Evolutionary conservation across 257 asterid species (phyloP).

Genomic region (Plantago major): DNA sequence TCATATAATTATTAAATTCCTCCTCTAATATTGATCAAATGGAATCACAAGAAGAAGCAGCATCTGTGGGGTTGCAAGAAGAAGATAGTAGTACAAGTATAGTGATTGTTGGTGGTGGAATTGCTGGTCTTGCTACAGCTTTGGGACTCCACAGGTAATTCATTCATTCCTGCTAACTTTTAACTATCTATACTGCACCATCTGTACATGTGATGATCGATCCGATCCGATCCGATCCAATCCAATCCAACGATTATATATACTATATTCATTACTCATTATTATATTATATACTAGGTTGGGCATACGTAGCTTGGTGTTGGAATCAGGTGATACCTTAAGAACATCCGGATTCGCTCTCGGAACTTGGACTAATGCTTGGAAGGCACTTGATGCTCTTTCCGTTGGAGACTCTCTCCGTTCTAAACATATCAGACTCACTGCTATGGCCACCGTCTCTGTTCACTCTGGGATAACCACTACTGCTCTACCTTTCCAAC

Average conservation of each 20-base stretch:
- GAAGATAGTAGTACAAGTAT: constrained; percentile 1
- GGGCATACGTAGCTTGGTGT: constrained; percentile 40
- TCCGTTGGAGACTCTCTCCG: constrained; percentile 40
- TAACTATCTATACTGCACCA: no score
- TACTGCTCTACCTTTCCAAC: constrained; percentile 25
- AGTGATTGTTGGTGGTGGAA: constrained; percentile 44
- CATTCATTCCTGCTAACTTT: neutral
- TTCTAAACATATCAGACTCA: constrained; percentile 22
- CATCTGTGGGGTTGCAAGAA: neutral
- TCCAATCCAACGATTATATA: neutral
- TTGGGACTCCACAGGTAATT: constrained; percentile 52
- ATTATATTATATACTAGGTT: no score
- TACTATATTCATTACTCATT: no score
- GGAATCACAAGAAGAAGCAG: no score
- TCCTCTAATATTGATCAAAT: no score
- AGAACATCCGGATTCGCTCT: constrained; percentile 45
- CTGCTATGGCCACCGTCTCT: constrained; percentile 24
- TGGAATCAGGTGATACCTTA: constrained; percentile 44
- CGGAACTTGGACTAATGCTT: constrained; percentile 46
- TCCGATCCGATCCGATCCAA: neutral
- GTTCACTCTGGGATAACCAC: constrained; percentile 26
- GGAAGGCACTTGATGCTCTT: constrained; percentile 52
- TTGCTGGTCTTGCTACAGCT: constrained; percentile 45
- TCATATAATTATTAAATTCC: no score
- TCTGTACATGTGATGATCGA: neutral